These are phyloP conservation scores for Phellopilus nigrolimitatus DNA, from an alignment of 1,284 basidiomycete genomes.

Conservation along the genomic window DNA sequence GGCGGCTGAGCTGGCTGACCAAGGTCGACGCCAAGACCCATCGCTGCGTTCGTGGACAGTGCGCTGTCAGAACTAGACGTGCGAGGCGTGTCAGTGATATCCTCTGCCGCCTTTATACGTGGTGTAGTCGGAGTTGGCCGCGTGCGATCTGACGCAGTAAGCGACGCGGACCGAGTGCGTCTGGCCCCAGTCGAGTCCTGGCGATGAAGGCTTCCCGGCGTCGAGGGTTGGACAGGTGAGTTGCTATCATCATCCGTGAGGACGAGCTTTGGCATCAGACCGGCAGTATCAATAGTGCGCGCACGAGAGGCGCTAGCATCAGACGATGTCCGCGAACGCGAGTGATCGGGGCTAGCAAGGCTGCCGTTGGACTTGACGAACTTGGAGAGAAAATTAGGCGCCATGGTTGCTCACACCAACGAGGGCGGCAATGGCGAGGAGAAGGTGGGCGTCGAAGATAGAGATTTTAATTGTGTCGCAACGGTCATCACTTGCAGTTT, in stretches of 20 bases:
- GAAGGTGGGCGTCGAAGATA: too few species aligned
- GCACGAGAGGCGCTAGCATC: slow-evolving; percentile 21
- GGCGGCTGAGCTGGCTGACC: slow-evolving; percentile 9
- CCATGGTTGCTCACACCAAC: slow-evolving; percentile 11
- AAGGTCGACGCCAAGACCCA: slow-evolving; percentile 16
- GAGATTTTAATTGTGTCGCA: neutral
- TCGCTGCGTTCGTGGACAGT: neutral
- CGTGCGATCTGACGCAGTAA: slow-evolving; percentile 2
- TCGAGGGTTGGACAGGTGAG: slow-evolving; percentile 12
- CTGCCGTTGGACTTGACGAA: slow-evolving; percentile 27
- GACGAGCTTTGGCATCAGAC: slow-evolving; percentile 15
- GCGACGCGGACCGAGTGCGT: slow-evolving; percentile 12
- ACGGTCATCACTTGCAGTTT: neutral
- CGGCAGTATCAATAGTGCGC: slow-evolving; percentile 12
- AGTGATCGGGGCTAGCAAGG: slow-evolving; percentile 15
- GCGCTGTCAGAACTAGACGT: slow-evolving; percentile 13
- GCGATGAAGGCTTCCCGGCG: slow-evolving; percentile 22
- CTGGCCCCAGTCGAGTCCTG: slow-evolving; percentile 12
- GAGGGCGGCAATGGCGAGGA: neutral
- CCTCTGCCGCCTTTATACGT: slow-evolving; percentile 1
- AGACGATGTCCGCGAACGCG: slow-evolving; percentile 19
- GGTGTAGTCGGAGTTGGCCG: slow-evolving; percentile 6
- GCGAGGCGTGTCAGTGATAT: slow-evolving; percentile 5
- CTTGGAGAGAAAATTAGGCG: slow-evolving; percentile 34
- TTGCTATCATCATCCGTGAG: slow-evolving; percentile 20